Percentiles rank a stretch among this genome's conserved stretches.
These are phyloP conservation scores for Didymosphaeria variabile DNA, from an alignment of 2,329 filamentous ascomycete species.

Conservation along the genomic window DNA sequence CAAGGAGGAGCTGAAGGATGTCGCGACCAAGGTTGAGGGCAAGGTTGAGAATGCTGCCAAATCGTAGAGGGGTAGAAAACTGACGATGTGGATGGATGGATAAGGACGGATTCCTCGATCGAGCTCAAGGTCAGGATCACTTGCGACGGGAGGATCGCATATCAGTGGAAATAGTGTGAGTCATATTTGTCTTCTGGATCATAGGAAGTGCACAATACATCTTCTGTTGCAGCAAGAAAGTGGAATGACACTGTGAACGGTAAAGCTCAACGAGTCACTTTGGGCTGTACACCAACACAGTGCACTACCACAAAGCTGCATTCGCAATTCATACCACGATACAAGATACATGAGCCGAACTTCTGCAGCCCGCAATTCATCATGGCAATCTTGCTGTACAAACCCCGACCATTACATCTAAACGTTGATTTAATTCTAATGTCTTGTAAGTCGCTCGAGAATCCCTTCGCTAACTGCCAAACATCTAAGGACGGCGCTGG, in stretches of 20 bases:
- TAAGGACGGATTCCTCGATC: not conserved
- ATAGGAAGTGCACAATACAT: slow-evolving; percentile 17
- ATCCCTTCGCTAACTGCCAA: not conserved
- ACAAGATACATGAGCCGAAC: not conserved
- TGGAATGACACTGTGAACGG: not conserved
- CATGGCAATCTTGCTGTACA: too few species aligned
- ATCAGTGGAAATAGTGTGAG: not conserved
- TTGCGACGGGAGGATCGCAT: not conserved
- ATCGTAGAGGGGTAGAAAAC: slow-evolving; percentile 16
- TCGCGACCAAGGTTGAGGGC: slow-evolving; percentile 39
- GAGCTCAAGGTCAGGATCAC: not conserved
- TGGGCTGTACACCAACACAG: not conserved
- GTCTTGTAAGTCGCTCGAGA: too few species aligned
- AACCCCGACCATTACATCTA: not conserved
- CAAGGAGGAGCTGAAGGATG: slow-evolving; percentile 42
- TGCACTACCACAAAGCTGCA: not conserved
- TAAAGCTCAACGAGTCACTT: not conserved
- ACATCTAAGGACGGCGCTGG: not conserved
- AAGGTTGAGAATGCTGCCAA: slow-evolving; percentile 39
- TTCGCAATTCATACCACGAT: not conserved
- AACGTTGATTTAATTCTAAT: too few species aligned
- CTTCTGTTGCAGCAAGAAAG: slow-evolving; percentile 6
- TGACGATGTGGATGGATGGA: not conserved
- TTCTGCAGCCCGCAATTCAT: not conserved
- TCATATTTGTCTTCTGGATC: not conserved